These are phyloP conservation scores for Rhizopus sp. DNA, from an alignment of 371 early-diverging fungal species.

Conservation along the genomic window DNA sequence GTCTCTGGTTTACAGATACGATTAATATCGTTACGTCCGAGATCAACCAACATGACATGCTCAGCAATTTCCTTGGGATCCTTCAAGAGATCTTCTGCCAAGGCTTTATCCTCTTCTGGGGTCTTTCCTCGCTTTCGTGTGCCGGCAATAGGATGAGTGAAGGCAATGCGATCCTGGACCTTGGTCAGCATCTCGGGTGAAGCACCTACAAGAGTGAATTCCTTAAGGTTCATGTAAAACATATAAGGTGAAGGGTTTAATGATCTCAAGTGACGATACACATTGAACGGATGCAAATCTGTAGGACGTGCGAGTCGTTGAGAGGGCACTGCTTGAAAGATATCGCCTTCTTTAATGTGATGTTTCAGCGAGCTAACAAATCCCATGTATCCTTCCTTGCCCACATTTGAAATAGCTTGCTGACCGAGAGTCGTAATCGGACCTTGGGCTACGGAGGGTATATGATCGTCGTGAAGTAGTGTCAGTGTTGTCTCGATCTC, in stretches of 20 bases:
- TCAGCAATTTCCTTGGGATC: slow-evolving; percentile 96
- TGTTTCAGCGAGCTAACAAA: slow-evolving; percentile 88
- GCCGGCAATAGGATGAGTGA: slow-evolving; percentile 96
- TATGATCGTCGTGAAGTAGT: slow-evolving; percentile 56
- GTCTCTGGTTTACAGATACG: slow-evolving; percentile 91
- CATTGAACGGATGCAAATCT: slow-evolving; percentile 93
- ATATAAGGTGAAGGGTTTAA: slow-evolving; percentile 98
- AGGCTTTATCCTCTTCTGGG: slow-evolving; percentile 77
- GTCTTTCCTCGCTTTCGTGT: slow-evolving; percentile 90
- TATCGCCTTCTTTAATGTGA: slow-evolving; percentile 93
- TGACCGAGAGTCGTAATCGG: slow-evolving; percentile 66
- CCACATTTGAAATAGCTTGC: slow-evolving; percentile 78
- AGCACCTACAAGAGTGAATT: slow-evolving; percentile 95
- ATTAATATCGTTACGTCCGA: slow-evolving; percentile 96
- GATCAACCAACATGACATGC: slow-evolving; percentile 98
- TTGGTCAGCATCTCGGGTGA: slow-evolving; percentile 97
- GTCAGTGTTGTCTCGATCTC: slow-evolving; percentile 67
- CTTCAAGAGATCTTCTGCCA: slow-evolving; percentile 80
- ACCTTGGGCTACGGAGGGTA: slow-evolving; percentile 60
- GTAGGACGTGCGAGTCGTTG: slow-evolving; percentile 89
- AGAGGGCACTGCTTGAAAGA: slow-evolving; percentile 96
- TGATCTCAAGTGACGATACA: slow-evolving; percentile 92
- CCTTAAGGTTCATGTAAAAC: slow-evolving; percentile 93
- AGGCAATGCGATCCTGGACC: slow-evolving; percentile 83
- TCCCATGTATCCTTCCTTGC: slow-evolving; percentile 84